phyloP scores from a whole-genome alignment of 2,329 filamentous ascomycete species.

The Stachybotrys echinatus region DNA sequence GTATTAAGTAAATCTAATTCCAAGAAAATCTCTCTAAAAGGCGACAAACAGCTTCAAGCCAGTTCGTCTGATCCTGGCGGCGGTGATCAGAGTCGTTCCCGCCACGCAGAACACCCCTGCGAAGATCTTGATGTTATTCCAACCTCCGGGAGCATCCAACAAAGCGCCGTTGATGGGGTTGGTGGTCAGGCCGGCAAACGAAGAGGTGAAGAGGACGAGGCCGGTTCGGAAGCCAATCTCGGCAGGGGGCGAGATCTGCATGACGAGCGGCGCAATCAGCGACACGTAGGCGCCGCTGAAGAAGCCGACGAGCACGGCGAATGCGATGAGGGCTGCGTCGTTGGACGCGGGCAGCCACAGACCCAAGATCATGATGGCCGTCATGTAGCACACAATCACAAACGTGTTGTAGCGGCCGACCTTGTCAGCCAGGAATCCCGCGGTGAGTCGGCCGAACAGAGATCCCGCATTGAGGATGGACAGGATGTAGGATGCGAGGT shows the following conservation, averaged over 20 bases:
- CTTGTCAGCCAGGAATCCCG: constrained; percentile 16
- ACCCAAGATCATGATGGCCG: constrained; percentile 22
- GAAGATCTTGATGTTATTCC: constrained; percentile 31
- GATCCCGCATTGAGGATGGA: constrained; percentile 18
- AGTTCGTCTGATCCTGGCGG: constrained; percentile 17
- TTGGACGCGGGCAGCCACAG: constrained; percentile 28
- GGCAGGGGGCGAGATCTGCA: constrained; percentile 8
- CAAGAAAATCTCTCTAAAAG: too few species aligned
- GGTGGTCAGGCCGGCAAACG: constrained; percentile 50
- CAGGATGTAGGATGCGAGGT: constrained; percentile 14
- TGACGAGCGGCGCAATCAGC: constrained; percentile 7
- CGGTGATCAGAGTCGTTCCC: constrained; percentile 19
- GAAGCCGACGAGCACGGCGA: constrained; percentile 26
- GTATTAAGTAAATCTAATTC: too few species aligned
- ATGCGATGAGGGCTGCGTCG: constrained; percentile 17
- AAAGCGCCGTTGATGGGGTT: constrained; percentile 51
- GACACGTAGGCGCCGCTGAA: constrained; percentile 24
- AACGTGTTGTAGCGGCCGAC: constrained; percentile 22
- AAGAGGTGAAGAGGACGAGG: constrained; percentile 44
- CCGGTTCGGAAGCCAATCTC: constrained; percentile 27
- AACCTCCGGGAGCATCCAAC: constrained; percentile 19
- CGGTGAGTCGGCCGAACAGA: constrained; percentile 14
- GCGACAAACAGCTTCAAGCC: constrained; percentile 16
- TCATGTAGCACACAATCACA: constrained; percentile 36
- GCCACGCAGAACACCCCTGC: constrained; percentile 22